Evolutionary conservation across 2,329 filamentous ascomycete genomes (phyloP), one percentile per base, ranked within the genome.

Genomic region (Talaromyces sp.): DNA sequence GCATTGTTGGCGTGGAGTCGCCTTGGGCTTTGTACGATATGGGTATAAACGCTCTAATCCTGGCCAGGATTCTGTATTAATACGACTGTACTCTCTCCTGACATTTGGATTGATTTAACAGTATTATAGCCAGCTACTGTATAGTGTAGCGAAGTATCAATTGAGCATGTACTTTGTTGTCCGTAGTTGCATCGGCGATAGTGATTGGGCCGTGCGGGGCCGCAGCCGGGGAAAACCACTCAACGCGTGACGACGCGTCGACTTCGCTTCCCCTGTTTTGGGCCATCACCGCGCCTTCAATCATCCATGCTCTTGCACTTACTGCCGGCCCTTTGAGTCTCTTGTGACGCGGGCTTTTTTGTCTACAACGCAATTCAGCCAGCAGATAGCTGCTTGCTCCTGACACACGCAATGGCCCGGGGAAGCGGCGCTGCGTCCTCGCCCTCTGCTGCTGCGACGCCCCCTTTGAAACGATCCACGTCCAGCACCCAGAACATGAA

Each of bases 401-500:
- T 8, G 6, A 52, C 53, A n/a, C 58, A 46, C 63, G 71, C 58
- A 64, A 78, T 78, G 76, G 71, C 76, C 51, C 76, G 67, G 69
- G 73, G 68, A 67, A 64, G 67, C 56, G 64, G 68, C 59, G 68
- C 67, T 64, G 69, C 71, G 60, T 73, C 74, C 50, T 74, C 75
- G 17, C 70, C 71, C 53, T 27, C 26, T 27, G 58, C 68, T 27
- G 59, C 66, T 51, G 69, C 72, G 19, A 75, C 73, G 51, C 70
- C 75, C 35, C 57, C 70, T 21, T 65, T 78, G 60, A 78, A 78
- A 65, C 72, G 73, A 62, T 68, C 76, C 7, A 74, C 74, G 7
- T 73, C 77, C 19, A 76, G 71, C 59, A 73, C 73, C 11, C 74
- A 77, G 65, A 77, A 76, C 51, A 77, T 75, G 73, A 86, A 86